Evolutionary conservation across 1,284 basidiomycete species (phyloP).

Genomic region (Tilletia horrida): DNA sequence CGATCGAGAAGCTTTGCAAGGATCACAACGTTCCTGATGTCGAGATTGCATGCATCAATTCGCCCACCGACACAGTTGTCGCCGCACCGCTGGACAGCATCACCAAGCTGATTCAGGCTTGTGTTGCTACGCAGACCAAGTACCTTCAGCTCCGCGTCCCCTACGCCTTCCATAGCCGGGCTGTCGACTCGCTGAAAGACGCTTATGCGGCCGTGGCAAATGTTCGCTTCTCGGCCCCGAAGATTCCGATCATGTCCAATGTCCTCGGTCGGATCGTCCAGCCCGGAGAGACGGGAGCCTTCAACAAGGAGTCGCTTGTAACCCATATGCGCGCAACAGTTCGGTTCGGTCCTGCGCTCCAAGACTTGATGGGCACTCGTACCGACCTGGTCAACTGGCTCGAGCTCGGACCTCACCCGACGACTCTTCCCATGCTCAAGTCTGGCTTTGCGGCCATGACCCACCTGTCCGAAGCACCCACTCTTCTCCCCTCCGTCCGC

Average conservation of each 20-base stretch:
- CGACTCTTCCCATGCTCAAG: slow-evolving; percentile 31
- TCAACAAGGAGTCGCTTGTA: slow-evolving; percentile 26
- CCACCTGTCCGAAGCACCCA: no score
- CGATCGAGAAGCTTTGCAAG: neutral
- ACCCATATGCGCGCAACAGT: slow-evolving; percentile 29
- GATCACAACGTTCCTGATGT: neutral
- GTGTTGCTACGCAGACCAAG: slow-evolving; percentile 29
- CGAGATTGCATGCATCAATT: slow-evolving; percentile 38
- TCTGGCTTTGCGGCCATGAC: no score
- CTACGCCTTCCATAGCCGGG: slow-evolving; percentile 34
- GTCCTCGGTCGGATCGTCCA: slow-evolving; percentile 24
- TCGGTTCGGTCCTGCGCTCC: slow-evolving; percentile 28
- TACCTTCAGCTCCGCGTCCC: slow-evolving; percentile 33
- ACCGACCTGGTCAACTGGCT: slow-evolving; percentile 25
- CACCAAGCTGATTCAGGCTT: slow-evolving; percentile 24
- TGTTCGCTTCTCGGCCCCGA: slow-evolving; percentile 24
- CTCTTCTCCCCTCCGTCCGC: no score
- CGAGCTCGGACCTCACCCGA: slow-evolving; percentile 36
- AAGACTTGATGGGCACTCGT: slow-evolving; percentile 19
- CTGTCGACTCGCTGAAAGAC: slow-evolving; percentile 27
- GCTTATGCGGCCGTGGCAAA: slow-evolving; percentile 7
- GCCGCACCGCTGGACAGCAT: slow-evolving; percentile 28
- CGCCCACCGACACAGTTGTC: slow-evolving; percentile 33
- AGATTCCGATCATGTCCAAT: slow-evolving; percentile 28
- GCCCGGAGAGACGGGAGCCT: neutral